These are phyloP conservation scores for Capsella bursapastoris DNA, from an alignment of 345 rosid genomes.

Conservation along the genomic window DNA sequence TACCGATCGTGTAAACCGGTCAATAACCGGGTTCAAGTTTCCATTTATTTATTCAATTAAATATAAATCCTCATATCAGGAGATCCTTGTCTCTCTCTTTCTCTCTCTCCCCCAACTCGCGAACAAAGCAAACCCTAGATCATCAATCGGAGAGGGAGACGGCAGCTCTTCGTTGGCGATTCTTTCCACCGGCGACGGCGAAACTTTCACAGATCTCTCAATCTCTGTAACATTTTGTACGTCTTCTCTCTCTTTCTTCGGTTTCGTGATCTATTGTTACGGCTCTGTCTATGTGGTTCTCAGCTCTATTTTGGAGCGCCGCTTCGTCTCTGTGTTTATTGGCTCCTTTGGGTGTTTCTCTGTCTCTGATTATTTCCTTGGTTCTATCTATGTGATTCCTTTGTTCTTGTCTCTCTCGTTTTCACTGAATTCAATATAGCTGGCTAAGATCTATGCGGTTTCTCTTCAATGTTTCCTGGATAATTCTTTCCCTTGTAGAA, in stretches of 20 bases:
- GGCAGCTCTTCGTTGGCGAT: conserved; percentile 38
- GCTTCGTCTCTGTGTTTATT: not conserved
- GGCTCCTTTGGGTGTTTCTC: not conserved
- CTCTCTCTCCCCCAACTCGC: conserved; percentile 32
- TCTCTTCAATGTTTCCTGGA: not conserved
- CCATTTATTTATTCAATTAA: conserved; percentile 12
- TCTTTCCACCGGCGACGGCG: conserved; percentile 8
- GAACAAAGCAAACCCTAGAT: conserved; percentile 46
- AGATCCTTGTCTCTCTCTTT: not conserved
- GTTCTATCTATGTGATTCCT: not conserved
- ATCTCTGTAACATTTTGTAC: conserved; percentile 5
- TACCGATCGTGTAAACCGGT: not conserved
- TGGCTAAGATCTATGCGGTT: conserved; percentile 16
- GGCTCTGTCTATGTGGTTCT: conserved; percentile 3
- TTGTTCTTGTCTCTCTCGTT: not conserved
- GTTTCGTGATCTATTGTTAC: conserved; percentile 7
- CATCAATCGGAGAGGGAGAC: conserved; percentile 39
- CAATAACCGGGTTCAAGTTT: not conserved
- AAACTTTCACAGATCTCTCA: conserved; percentile 27
- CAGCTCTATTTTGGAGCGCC: not conserved
- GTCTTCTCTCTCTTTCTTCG: conserved; percentile 27
- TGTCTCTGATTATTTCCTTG: not conserved
- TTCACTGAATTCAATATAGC: not conserved
- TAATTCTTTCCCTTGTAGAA: not conserved
- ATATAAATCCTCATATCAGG: conserved; percentile 17